These are phyloP conservation scores for Penicillium sclerotiorum DNA, from an alignment of 2,329 filamentous ascomycete species.

Conservation along the genomic window DNA sequence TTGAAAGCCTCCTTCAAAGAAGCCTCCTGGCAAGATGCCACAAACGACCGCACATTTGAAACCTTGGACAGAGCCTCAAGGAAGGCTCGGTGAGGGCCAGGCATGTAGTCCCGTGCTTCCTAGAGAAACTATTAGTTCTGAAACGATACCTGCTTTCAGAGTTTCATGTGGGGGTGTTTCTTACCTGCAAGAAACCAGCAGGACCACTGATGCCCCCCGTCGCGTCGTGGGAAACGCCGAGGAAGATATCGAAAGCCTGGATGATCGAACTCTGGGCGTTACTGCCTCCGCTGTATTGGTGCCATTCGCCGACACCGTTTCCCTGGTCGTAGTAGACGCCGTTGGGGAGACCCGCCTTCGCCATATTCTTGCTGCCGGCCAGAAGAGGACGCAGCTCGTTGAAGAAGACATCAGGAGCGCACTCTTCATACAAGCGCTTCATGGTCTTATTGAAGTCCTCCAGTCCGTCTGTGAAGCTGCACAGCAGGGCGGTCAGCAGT, in stretches of 20 bases:
- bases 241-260: constrained; percentile 57
- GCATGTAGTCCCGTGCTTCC: constrained; percentile 60
- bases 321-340: constrained; percentile 58
- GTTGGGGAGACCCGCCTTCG: constrained; percentile 51
- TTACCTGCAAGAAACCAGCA: constrained; percentile 35
- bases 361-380: constrained; percentile 59
- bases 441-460: constrained; percentile 46
- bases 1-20: constrained; percentile 50
- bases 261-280: constrained; percentile 59
- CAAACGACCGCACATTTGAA: constrained; percentile 51
- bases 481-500: constrained; percentile 43
- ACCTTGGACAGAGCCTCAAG: constrained; percentile 49
- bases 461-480: constrained; percentile 45
- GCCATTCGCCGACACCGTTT: constrained; percentile 52
- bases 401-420: constrained; percentile 53
- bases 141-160: neutral
- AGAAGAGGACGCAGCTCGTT: constrained; percentile 55
- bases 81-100: constrained; percentile 55
- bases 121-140: too few relatives aligned
- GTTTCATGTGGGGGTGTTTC: too few relatives aligned
- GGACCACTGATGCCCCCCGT: constrained; percentile 35
- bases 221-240: constrained; percentile 53
- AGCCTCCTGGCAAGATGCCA: constrained; percentile 34
- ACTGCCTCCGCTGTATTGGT: constrained; percentile 56
- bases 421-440: constrained; percentile 56